Base-by-base conservation (phyloP, 495 filamentous ascomycete species). In the Penicillium roqueforti region DNA sequence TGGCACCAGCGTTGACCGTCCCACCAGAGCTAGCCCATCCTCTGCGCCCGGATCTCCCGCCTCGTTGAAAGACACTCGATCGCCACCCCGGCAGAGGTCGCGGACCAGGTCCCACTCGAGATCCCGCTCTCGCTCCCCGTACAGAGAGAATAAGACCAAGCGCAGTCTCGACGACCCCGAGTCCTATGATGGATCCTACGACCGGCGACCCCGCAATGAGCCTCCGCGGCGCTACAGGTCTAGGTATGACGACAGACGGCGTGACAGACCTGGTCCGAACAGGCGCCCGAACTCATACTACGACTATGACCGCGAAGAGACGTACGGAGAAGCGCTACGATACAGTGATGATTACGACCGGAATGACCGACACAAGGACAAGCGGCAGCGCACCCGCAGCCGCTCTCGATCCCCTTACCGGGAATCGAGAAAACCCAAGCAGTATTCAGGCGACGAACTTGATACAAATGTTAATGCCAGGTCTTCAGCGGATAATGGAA, bases 1-100 rank as follows among this genome's bases (percentile, higher is more conserved):
- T 84, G 85, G 83, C 74, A 82, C 75, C 77, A 85, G 78, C 75
- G 82, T 89, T 83, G 86, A 88, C 84, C 82, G 85, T 81, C 79
- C 77, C 68, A 78, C 83, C 73, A 85, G 79, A 82, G 79, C 54
- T 65, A 74, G 71, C 71, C 59, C 59, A 61, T 68, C 70, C 56
- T 66, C 72, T 63, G 73, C 74, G 50, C 75, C 78, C 67, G 73
- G 69, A 72, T 81, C 81, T 64, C 76, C 79, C 41, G 67, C 68
- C 26, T 71, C 76, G 43, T 53, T 68, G 56, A 68, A 56, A 47
- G 57, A 52, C 53, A 61, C 60, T 55, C 65, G 68, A 59, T 75
- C 73, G 50, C 72, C 74, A 53, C 73, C 63, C 60, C 73, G 66
- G 47, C 63, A 59, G 51, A 66, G 66, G 25, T 77, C 76, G 43